Evolutionary conservation across 768 basidiomycete species (phyloP).

Genomic region (Phaeotremella fagi): DNA sequence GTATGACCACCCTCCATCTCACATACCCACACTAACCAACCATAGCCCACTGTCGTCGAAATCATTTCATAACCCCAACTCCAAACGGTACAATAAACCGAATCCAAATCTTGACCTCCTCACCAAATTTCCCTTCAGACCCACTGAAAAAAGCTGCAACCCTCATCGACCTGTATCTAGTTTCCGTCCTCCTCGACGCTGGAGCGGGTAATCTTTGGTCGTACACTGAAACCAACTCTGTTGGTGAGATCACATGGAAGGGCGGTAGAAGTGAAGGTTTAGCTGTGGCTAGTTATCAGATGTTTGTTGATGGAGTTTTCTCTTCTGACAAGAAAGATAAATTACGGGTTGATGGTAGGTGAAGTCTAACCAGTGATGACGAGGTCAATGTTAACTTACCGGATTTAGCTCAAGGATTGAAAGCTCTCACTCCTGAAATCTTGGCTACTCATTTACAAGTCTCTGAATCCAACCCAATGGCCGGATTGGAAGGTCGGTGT

Average conservation of each 20-base stretch:
- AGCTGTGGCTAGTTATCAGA: slow-evolving; percentile 81
- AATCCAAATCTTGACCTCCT: slow-evolving; percentile 55
- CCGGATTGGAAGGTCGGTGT: slow-evolving; percentile 81
- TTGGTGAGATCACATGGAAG: slow-evolving; percentile 46
- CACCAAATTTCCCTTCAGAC: slow-evolving; percentile 20
- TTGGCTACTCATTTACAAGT: slow-evolving; percentile 76
- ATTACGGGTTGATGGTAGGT: slow-evolving; percentile 70
- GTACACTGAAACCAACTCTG: slow-evolving; percentile 57
- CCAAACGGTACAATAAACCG: slow-evolving; percentile 49
- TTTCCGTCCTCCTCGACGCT: slow-evolving; percentile 88
- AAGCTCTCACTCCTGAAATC: slow-evolving; percentile 58
- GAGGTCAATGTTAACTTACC: background rate
- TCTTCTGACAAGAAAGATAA: slow-evolving; percentile 62
- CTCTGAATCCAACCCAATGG: slow-evolving; percentile 68
- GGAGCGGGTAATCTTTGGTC: slow-evolving; percentile 82
- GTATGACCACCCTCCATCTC: slow-evolving; percentile 6
- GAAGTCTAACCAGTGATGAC: background rate
- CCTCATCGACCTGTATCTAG: slow-evolving; percentile 77
- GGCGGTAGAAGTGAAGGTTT: slow-evolving; percentile 66
- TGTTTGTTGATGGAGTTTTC: slow-evolving; percentile 82
- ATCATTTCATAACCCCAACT: slow-evolving; percentile 29
- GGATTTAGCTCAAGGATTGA: slow-evolving; percentile 63
- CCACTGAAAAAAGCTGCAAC: slow-evolving; percentile 59
- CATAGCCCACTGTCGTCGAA: slow-evolving; percentile 28
- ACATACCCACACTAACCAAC: background rate